Percentiles rank a stretch among this genome's conserved stretches.
Evolutionary conservation across 192 early-diverging fungal species (phyloP).

Genomic region (Rhizophagus prolifer): DNA sequence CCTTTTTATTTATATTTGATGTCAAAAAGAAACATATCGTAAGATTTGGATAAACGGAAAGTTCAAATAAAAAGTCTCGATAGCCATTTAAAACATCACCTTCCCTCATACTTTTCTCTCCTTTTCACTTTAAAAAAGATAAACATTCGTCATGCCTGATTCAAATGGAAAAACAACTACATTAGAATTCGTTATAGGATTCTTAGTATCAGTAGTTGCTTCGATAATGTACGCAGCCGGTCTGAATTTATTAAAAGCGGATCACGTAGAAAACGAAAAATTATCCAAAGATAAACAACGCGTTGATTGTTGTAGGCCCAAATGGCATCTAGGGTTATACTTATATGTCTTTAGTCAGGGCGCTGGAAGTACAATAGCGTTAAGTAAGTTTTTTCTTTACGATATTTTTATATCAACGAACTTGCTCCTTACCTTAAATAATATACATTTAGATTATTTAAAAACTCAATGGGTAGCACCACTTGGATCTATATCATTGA

Average conservation of each 20-base stretch:
- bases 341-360: constrained; percentile 53
- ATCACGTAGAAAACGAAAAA: constrained; percentile 52
- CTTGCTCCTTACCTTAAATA: neutral
- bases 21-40: too few species aligned
- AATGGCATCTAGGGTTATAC: constrained; percentile 61
- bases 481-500: constrained; percentile 52
- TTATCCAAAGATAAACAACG: constrained; percentile 40
- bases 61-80: too few species aligned
- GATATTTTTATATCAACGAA: neutral
- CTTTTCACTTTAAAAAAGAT: neutral
- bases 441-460: constrained; percentile 49
- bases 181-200: constrained; percentile 45
- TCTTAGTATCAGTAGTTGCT: constrained; percentile 43
- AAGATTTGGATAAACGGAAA: too few species aligned
- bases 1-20: too few species aligned
- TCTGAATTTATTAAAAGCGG: constrained; percentile 56
- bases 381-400: constrained; percentile 47
- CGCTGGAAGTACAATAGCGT: constrained; percentile 55
- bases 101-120: neutral
- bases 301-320: constrained; percentile 55
- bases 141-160: neutral
- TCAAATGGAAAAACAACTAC: neutral
- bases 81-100: neutral
- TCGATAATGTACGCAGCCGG: constrained; percentile 57
- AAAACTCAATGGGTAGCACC: constrained; percentile 64